Base-by-base conservation (phyloP, 208 protist species). In the Leishmania guyanensis region DNA sequence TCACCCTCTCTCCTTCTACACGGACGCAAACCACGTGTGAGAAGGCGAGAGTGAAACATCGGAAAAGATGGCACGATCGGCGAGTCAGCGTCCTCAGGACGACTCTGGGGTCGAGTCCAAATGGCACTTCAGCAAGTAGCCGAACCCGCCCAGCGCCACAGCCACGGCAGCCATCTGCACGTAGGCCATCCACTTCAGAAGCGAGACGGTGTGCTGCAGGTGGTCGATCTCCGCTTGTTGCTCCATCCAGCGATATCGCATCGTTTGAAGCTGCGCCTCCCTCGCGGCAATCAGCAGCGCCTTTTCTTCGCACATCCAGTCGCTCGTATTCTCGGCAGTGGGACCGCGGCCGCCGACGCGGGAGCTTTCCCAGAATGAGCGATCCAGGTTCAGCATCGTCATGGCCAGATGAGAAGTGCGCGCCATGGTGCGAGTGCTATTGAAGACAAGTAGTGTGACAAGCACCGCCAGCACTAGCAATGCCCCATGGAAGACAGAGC, bases 211-310 rank as follows among this genome's bases (percentile, higher is more conserved):
- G 17, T 70, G 58, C 77, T 96, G 87, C n/a, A 96, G 53, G 36
- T 78, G 64, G 12, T 75, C 69, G 58, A 96, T 87, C 51, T 83
- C 71, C n/a, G 80, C 81, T 43, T 88, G 90, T 75, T 95, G 91
- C 83, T 96, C 91, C 75, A 96, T 78, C 89, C 88, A 96, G 69
- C 91, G 93, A 72, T 92, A 92, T 39, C 93, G 90, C 58, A 96
- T 79, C 39, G 89, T 93, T 82, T 95, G 91, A 58, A 96, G 88
- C 78, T 95, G 90, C 43, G 90, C 90, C 77, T 96, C 90, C 36
- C 86, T 80, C 46, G 93, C 93, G 3, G 93, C 93, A 8, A 83
- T 83, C 9, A 87, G 84, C 75, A 95, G 84, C 58, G 90, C 88
- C 73, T 95, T 85, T 46, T 93, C 90, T 75, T 96, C 88, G 39